Conservation (phyloP, 129 eudicot genomes). For the Helichrysum umbraculigerum region DNA sequence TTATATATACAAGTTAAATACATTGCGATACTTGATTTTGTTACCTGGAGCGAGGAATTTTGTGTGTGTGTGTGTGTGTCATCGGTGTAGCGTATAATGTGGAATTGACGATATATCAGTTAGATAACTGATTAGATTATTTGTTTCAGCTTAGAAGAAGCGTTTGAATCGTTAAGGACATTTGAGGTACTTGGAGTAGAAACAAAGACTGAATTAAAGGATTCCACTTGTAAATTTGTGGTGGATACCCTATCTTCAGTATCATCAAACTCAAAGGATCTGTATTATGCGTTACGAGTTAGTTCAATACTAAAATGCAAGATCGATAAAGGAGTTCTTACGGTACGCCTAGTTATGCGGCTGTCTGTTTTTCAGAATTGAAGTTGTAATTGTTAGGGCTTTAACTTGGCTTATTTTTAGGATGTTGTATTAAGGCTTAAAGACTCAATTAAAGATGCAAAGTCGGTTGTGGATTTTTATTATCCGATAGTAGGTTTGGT, state of each 20-base stretch:
- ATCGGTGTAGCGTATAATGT: not conserved
- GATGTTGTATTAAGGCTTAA: slow-evolving; percentile 55
- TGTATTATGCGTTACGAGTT: slow-evolving; percentile 60
- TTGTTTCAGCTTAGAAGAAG: slow-evolving; percentile 70
- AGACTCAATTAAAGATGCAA: slow-evolving; percentile 51
- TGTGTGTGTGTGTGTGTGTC: not conserved
- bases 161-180: slow-evolving; percentile 73
- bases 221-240: slow-evolving; percentile 54
- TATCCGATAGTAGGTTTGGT: slow-evolving; percentile 65
- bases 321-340: slow-evolving; percentile 41
- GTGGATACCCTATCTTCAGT: slow-evolving; percentile 51
- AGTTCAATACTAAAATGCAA: slow-evolving; percentile 63
- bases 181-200: slow-evolving; percentile 73
- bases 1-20: not conserved
- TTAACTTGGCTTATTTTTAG: slow-evolving; percentile 36
- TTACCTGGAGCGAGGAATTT: not conserved
- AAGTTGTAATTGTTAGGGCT: not conserved
- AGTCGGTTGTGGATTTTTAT: slow-evolving; percentile 66
- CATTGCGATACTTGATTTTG: not conserved
- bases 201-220: slow-evolving; percentile 43
- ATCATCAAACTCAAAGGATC: slow-evolving; percentile 62
- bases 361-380: not conserved
- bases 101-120: slow-evolving; percentile 6
- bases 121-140: slow-evolving; percentile 19
- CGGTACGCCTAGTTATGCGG: slow-evolving; percentile 46